Base-by-base conservation (phyloP, 148 eudicot species). In the Fallopia convolvulus region DNA sequence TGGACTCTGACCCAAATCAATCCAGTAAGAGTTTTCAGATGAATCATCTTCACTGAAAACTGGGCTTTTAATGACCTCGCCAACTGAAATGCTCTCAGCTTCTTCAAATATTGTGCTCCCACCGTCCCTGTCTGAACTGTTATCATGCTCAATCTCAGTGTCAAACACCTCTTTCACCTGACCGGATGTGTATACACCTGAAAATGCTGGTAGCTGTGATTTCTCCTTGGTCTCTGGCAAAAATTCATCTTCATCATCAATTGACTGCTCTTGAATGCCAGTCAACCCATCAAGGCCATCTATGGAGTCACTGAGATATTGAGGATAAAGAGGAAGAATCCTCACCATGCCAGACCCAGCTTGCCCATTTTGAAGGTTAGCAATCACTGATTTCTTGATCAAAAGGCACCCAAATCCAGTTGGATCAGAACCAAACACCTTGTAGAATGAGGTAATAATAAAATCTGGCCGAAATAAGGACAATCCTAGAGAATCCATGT, bases 361-460 rank as follows among this genome's bases (percentile, higher is more conserved):
- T 66, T 91, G 90, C 76, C 99, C 94, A 78, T 88, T 93, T 76
- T 93, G 97, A 80, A 96, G 99, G 86, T 91, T 90, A 58, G 65
- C 89, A 79, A 96, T 83, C 44, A 91, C 97, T 66, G 99, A 93
- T 76, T 96, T 96, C 77, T 96, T 96, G 12, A 96, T 96, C 32
- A 96, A 86, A 55, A 96, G 99, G 78, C 99, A 96, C 52, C 99
- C 99, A 81, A 96, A 96, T 60, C 99, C 99, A 83, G 97, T 91
- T 49, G 99, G 99, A 82, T 96, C 99, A 79, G 81, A 73, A 8
- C 81, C 81, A 48, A 79, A 79, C 11, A 79, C 81, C 77, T 76
- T 58, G 49, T 79, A 79, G 65, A 79, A 79, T 47, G 81, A 79
- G 2, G 81, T 79, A 13, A 79, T 79, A 8, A 79, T 79, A 44